Evolutionary conservation across 306 rosid species (phyloP).

Genomic region (Ziziphus jujuba): DNA sequence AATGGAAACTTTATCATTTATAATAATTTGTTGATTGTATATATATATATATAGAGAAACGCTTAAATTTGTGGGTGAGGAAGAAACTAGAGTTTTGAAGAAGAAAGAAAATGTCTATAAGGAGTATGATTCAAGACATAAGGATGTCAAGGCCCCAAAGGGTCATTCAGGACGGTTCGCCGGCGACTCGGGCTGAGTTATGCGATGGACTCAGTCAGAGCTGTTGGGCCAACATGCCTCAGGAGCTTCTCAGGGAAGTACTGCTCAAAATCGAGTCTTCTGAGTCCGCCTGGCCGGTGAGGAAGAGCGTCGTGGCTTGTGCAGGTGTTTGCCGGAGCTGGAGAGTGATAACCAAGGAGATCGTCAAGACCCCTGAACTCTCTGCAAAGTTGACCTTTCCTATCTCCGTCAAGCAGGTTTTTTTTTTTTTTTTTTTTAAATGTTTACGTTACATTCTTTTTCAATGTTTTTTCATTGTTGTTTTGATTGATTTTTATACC

Average conservation of each 20-base stretch:
- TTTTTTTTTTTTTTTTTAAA: too few species aligned
- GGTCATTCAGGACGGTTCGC: conserved; percentile 51
- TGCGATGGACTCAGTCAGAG: conserved; percentile 55
- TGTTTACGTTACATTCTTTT: background rate
- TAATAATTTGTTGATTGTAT: background rate
- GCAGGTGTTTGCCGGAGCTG: conserved; percentile 97
- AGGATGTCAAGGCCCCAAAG: conserved; percentile 69
- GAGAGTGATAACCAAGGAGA: conserved; percentile 74
- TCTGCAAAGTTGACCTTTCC: conserved; percentile 83
- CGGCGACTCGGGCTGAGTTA: conserved; percentile 16
- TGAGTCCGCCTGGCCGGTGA: conserved; percentile 79
- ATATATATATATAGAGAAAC: background rate
- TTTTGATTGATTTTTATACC: background rate
- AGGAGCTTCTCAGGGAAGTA: conserved; percentile 88
- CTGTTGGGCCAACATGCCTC: conserved; percentile 92
- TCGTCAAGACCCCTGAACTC: conserved; percentile 72
- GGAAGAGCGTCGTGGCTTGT: conserved; percentile 82
- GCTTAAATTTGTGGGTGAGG: background rate
- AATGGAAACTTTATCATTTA: too few species aligned
- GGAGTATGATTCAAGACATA: conserved; percentile 67
- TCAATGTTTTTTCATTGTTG: background rate
- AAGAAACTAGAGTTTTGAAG: background rate
- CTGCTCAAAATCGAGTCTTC: conserved; percentile 69
- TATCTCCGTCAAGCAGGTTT: conserved; percentile 90
- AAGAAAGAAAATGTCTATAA: conserved; percentile 41